These are phyloP conservation scores for Apiotrichum veenhuisii DNA, from an alignment of 1,284 basidiomycete genomes.

Conservation along the genomic window DNA sequence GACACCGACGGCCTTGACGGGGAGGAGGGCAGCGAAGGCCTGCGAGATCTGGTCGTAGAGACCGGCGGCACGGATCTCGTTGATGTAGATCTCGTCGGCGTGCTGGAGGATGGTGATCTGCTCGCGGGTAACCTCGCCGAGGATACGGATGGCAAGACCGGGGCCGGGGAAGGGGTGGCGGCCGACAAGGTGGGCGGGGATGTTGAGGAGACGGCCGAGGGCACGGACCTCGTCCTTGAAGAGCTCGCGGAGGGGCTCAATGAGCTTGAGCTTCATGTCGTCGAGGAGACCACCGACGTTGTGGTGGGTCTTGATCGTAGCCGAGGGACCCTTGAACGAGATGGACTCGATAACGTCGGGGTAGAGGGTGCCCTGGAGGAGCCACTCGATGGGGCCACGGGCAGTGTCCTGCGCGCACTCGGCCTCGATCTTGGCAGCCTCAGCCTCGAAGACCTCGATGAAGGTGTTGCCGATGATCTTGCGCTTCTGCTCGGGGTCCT, in stretches of 20 bases:
- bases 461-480: slow-evolving; percentile 99
- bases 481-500: slow-evolving; percentile 95
- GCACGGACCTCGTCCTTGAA: slow-evolving; percentile 99
- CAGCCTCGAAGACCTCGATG: slow-evolving; percentile 93
- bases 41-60: slow-evolving; percentile 94
- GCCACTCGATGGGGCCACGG: slow-evolving; percentile 92
- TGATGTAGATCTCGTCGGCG: slow-evolving; percentile 95
- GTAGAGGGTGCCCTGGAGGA: slow-evolving; percentile 97
- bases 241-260: slow-evolving; percentile 93
- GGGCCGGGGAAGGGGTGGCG: slow-evolving; percentile 99
- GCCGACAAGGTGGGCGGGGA: slow-evolving; percentile 89
- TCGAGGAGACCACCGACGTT: slow-evolving; percentile 95
- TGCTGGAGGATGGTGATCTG: slow-evolving; percentile 94
- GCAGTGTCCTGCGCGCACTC: slow-evolving; percentile 61
- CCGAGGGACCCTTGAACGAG: slow-evolving; percentile 98
- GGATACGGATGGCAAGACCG: slow-evolving; percentile 96
- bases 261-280: slow-evolving; percentile 98
- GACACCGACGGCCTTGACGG: slow-evolving; percentile 94
- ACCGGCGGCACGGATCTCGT: slow-evolving; percentile 89
- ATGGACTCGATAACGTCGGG: slow-evolving; percentile 99
- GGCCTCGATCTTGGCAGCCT: slow-evolving; percentile 85
- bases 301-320: slow-evolving; percentile 99
- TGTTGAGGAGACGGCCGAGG: slow-evolving; percentile 82
- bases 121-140: slow-evolving; percentile 86
- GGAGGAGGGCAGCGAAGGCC: slow-evolving; percentile 95